Percentiles rank a stretch among this genome's conserved stretches.
These are phyloP conservation scores for Lactifluus subvellereus DNA, from an alignment of 768 basidiomycete species.

Conservation along the genomic window DNA sequence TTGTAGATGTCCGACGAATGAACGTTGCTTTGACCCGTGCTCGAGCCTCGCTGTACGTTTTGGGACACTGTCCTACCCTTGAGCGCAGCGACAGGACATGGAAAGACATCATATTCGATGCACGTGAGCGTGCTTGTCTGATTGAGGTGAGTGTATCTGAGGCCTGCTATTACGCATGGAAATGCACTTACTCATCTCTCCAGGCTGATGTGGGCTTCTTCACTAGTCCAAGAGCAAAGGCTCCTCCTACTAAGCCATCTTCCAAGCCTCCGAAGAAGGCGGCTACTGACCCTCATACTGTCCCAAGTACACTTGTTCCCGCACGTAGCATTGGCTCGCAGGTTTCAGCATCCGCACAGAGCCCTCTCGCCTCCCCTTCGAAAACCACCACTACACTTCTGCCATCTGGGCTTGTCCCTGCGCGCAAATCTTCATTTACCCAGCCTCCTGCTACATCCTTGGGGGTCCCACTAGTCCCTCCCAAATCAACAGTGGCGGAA, in stretches of 20 bases:
- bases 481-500: neutral
- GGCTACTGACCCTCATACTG: neutral
- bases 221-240: conserved; percentile 27
- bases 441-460: neutral
- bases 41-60: conserved; percentile 86
- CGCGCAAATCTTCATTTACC: neutral
- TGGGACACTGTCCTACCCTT: conserved; percentile 86
- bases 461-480: neutral
- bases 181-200: conserved; percentile 4
- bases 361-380: neutral
- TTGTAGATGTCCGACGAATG: conserved; percentile 76
- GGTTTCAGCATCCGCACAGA: neutral
- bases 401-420: conserved; percentile 1
- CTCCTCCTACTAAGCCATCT: neutral
- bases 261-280: conserved; percentile 8
- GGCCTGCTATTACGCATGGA: conserved; percentile 1
- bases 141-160: conserved; percentile 48
- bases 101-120: conserved; percentile 73
- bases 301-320: conserved; percentile 14
- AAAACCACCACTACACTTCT: neutral
- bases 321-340: conserved; percentile 15
- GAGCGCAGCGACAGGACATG: conserved; percentile 80
- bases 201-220: conserved; percentile 39
- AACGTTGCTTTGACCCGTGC: conserved; percentile 99
- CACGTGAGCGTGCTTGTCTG: conserved; percentile 56